Evolutionary conservation across 257 asterid genomes (phyloP).

Genomic region (Nicotiana attenuata): DNA sequence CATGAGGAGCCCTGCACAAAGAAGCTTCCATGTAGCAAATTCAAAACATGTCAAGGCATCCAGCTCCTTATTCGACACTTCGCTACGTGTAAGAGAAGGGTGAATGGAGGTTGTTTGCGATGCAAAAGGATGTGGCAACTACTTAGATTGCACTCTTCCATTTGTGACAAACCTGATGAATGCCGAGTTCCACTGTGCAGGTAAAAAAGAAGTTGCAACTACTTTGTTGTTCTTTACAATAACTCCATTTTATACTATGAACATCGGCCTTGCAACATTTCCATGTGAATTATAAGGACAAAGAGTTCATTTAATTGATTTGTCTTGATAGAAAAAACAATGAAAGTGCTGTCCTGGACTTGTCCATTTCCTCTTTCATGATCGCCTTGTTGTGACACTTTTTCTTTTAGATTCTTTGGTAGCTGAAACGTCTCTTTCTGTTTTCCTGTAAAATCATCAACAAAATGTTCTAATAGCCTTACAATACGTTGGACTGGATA

Average conservation of each 20-base stretch:
- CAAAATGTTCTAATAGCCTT: background rate
- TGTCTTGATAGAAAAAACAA: background rate
- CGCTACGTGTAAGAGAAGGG: constrained; percentile 66
- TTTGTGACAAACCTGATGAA: constrained; percentile 61
- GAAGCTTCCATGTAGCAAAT: constrained; percentile 75
- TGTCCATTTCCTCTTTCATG: background rate
- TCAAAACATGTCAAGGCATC: constrained; percentile 73
- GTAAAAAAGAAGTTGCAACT: constrained; percentile 18
- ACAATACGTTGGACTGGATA: background rate
- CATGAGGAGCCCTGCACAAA: constrained; percentile 47
- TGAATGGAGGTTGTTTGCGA: constrained; percentile 68
- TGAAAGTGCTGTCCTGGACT: background rate
- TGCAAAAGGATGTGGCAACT: constrained; percentile 97
- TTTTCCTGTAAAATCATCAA: background rate
- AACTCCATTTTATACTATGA: no score
- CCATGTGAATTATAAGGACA: background rate
- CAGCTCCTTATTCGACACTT: constrained; percentile 80
- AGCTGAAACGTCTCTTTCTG: background rate
- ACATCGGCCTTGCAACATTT: no score
- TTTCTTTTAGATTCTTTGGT: background rate
- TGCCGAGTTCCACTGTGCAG: constrained; percentile 93
- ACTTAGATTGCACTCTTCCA: constrained; percentile 65
- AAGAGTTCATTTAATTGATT: background rate
- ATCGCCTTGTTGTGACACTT: background rate
- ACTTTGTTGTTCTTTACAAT: no score